Conservation (phyloP, 2,329 filamentous ascomycete genomes). For the Alternaria consortialis region DNA sequence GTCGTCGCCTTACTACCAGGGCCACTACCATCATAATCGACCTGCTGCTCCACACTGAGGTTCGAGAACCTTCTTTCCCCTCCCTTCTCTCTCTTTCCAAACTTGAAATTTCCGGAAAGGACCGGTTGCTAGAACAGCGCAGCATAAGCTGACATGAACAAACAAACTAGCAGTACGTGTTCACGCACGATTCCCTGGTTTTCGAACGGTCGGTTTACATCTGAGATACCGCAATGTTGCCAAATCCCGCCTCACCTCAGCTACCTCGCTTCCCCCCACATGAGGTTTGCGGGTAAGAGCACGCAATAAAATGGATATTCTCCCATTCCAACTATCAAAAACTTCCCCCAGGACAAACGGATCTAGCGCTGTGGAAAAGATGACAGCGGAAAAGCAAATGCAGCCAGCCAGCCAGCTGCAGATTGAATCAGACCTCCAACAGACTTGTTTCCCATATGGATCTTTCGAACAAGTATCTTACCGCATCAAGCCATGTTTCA, state of each 20-base stretch:
- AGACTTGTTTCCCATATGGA: not conserved
- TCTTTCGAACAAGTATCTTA: not conserved
- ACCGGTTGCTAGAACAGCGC: not conserved
- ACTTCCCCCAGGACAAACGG: no score
- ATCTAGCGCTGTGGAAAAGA: no score
- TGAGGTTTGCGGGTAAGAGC: no score
- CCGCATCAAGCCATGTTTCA: not conserved
- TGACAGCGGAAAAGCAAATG: no score
- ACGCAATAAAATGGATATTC: no score
- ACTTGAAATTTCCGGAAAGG: not conserved
- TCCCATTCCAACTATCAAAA: no score
- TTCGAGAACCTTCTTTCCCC: conserved; percentile 6
- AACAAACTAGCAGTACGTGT: conserved; percentile 12
- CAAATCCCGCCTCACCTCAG: no score
- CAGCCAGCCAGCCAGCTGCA: no score
- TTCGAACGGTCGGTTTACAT: conserved; percentile 10
- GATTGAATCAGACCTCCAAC: no score
- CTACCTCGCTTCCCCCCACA: no score
- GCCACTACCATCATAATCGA: not conserved
- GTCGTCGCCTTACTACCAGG: conserved; percentile 13
- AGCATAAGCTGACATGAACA: conserved; percentile 12
- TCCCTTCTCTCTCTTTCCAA: not conserved
- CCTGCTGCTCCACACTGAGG: conserved; percentile 19
- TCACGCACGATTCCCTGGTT: conserved; percentile 8
- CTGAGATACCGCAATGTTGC: not conserved